Evolutionary conservation across 768 basidiomycete genomes (phyloP), one percentile per base, ranked within the genome.

Genomic region (Boletus reticulatus): DNA sequence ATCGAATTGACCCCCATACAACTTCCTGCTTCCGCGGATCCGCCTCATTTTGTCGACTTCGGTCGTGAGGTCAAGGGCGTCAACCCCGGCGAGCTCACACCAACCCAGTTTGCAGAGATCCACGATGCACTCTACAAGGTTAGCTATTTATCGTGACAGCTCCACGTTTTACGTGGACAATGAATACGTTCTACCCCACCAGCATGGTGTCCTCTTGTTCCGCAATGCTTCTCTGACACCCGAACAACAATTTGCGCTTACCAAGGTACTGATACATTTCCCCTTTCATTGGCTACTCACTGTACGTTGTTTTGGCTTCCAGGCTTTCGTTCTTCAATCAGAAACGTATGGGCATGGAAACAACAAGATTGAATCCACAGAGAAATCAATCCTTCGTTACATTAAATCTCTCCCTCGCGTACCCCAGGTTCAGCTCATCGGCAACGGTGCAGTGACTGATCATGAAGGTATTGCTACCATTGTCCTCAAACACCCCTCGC

Each of bases 401-500:
- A 80, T 94, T 62, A 94, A 93, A 76, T 92, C 90, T 32, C 91
- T 95, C 56, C 91, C 93, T 1, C 80, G 86, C 20, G 84, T 88
- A 1, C 90, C 90, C 1, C 90, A 94, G 66, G 92, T 95, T 1
- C 93, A 95, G 71, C 84, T 94, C 52, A 94, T 94, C 65, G 93
- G 93, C 6, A 94, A 94, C 65, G 93, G 93, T 8, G 81, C 74
- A 1, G 85, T 92, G 8, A 84, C 85, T 66, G 75, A 88, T 66
- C 86, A 92, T 75, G 88, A 92, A 69, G 92, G 91, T 7, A 79
- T 94, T n/a, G 82, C 84, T 1, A 80, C 84, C 65, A 86, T 85
- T 16, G 82, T 78, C 69, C 82, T 95, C 64, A 92, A 89, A 73
- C 92, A 95, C 68, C 92, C 91, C 2, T 84, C 82, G 43, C 92